Evolutionary conservation across 176 grass and related monocot species (phyloP).

Genomic region (Rhipidocladum racemiflorum): DNA sequence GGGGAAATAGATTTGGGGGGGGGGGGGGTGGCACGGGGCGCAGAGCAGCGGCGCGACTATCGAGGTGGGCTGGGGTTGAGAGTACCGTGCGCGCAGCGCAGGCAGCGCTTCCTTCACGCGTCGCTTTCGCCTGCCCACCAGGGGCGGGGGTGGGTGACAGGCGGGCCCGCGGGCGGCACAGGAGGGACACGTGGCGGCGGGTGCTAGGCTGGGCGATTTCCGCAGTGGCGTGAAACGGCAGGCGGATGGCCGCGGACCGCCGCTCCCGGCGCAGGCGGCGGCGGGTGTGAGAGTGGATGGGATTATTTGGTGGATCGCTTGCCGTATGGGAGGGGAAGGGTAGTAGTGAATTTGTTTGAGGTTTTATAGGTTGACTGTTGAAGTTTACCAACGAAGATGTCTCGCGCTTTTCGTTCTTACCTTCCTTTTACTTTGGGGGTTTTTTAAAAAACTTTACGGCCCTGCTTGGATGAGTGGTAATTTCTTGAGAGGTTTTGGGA

Average conservation of each 20-base stretch:
- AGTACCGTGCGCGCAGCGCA: not conserved
- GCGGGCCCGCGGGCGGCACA: slow-evolving; percentile 42
- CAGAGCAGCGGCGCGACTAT: slow-evolving; percentile 60
- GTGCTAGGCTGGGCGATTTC: slow-evolving; percentile 24
- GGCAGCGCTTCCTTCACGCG: slow-evolving; percentile 51
- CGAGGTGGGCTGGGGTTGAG: slow-evolving; percentile 42
- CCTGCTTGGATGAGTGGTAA: too few relatives aligned
- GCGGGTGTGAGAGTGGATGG: not conserved
- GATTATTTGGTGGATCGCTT: slow-evolving; percentile 28
- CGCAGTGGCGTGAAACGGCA: slow-evolving; percentile 45
- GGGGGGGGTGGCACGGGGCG: slow-evolving; percentile 27
- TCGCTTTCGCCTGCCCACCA: slow-evolving; percentile 66
- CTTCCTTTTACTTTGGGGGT: not conserved
- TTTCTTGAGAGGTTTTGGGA: too few relatives aligned
- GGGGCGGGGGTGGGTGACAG: slow-evolving; percentile 46
- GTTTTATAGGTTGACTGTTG: slow-evolving; percentile 42
- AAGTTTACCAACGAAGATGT: slow-evolving; percentile 3
- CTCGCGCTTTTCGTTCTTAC: not conserved
- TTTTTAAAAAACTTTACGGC: too few relatives aligned
- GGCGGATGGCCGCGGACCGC: slow-evolving; percentile 33
- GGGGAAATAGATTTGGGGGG: slow-evolving; percentile 24
- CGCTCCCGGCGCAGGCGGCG: slow-evolving; percentile 22
- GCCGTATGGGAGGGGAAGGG: slow-evolving; percentile 1
- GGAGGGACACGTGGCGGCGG: slow-evolving; percentile 46
- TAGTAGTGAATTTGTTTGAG: not conserved